Percentiles rank a stretch among this genome's conserved stretches.
These are phyloP conservation scores for Pelargonium cotyledonis DNA, from an alignment of 441 rosid genomes.

Conservation along the genomic window DNA sequence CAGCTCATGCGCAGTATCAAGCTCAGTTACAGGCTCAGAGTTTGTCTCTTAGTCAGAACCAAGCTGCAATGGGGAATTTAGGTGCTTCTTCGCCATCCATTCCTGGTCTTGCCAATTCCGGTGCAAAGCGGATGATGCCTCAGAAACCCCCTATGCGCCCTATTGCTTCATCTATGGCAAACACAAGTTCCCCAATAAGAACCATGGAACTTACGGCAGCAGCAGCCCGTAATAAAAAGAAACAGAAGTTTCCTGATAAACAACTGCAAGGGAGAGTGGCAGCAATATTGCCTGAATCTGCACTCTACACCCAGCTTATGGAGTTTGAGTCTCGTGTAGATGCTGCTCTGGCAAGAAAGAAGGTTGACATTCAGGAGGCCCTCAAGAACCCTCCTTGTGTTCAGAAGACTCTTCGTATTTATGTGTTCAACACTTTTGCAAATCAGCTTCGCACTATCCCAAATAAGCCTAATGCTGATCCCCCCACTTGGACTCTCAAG, in stretches of 20 bases:
- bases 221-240: constrained; percentile 68
- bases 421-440: constrained; percentile 77
- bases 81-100: constrained; percentile 69
- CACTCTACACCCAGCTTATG: constrained; percentile 83
- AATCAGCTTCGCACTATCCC: constrained; percentile 62
- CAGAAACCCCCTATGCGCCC: constrained; percentile 73
- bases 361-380: constrained; percentile 89
- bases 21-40: constrained; percentile 71
- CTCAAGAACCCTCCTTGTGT: constrained; percentile 80
- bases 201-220: constrained; percentile 75
- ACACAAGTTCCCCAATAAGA: constrained; percentile 54
- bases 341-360: constrained; percentile 78
- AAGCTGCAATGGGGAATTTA: constrained; percentile 42
- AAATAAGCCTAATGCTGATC: constrained; percentile 66
- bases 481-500: constrained; percentile 87
- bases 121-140: constrained; percentile 50
- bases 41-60: constrained; percentile 42
- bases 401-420: constrained; percentile 84
- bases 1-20: constrained; percentile 63
- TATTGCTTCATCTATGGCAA: constrained; percentile 48
- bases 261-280: constrained; percentile 78
- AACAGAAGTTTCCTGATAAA: constrained; percentile 79
- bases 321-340: constrained; percentile 87
- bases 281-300: constrained; percentile 86
- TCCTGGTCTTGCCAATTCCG: constrained; percentile 47